Conservation (phyloP, 192 early-diverging fungal genomes). For the Mortierella antarctica region DNA sequence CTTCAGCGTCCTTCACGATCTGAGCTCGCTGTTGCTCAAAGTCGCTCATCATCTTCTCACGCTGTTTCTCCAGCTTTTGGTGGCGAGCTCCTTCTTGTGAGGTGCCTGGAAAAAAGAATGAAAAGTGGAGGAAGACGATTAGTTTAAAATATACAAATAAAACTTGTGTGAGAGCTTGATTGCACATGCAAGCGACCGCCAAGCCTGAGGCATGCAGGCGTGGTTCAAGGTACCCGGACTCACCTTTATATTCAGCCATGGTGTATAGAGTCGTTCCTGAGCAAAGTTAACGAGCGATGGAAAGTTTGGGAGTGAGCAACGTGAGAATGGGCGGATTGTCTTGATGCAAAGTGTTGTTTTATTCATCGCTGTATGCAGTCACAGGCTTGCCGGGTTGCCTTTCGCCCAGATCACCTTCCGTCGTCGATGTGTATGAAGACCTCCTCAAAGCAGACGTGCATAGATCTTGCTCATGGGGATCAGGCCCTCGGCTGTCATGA, state of each 20-base stretch:
- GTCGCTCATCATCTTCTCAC: slow-evolving; percentile 74
- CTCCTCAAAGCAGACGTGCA: neutral
- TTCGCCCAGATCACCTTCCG: neutral
- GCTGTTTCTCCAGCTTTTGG: slow-evolving; percentile 73
- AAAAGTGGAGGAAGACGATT: neutral
- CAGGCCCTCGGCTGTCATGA: slow-evolving; percentile 11
- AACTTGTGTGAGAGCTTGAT: neutral
- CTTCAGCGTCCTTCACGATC: slow-evolving; percentile 79
- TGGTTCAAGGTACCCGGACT: neutral
- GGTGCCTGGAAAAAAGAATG: slow-evolving; percentile 9
- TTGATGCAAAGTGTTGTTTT: neutral
- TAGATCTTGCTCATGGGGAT: slow-evolving; percentile 33
- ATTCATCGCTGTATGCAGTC: neutral
- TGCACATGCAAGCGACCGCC: neutral
- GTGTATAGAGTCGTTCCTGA: neutral
- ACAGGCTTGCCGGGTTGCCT: neutral
- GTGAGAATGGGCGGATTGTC: neutral
- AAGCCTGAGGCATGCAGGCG: neutral
- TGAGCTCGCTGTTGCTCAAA: slow-evolving; percentile 77
- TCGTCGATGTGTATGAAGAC: neutral
- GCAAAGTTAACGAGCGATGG: neutral
- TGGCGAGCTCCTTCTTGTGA: slow-evolving; percentile 68
- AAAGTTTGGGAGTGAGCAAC: neutral
- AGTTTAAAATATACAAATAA: no score
- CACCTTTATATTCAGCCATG: slow-evolving; percentile 61